Evolutionary conservation across 495 filamentous ascomycete species (phyloP), one percentile per base, ranked within the genome.

Genomic region (Hypoxylon perforatum): DNA sequence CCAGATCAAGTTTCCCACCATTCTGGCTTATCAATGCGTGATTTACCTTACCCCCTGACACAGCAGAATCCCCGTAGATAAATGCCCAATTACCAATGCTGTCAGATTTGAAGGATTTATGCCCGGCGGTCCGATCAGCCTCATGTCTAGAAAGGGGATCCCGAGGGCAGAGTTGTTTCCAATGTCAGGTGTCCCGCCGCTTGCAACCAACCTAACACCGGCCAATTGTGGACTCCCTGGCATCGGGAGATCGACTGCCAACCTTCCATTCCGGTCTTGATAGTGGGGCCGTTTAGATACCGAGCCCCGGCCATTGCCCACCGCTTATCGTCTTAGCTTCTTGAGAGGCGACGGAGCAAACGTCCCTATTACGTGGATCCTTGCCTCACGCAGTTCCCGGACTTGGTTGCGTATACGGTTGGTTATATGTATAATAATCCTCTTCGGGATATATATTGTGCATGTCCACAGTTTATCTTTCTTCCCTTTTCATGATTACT

Each of bases 211-310:
- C 60, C 61, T 64, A 51, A 45, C 23, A 22, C 45, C 66, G 66
- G 66, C 45, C 49, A 64, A 64, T 56, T 69, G 61, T 69, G 66
- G 66, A 56, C 59, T 69, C 17, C 17, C 28, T 36, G 44, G 55
- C 28, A 56, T 64, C 60, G 66, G 66, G 30, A 61, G 66, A 69
- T 69, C 66, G 21, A 17, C 66, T 25, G 19, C 18, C 36, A 42
- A 51, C 47, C 45, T 64, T 61, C 66, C 42, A 2, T 56, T 64
- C 38, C 50, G 38, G 61, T 44, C 15, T 42, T 57, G 30, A 4
- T 4, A 47, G 46, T 61, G 60, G 66, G 61, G 66, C 60, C 62
- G 55, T 42, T 28, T 28, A 22, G 12, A 63, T 30, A 65, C 62
- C 66, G 66, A 61, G 51, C 15, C 55, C 66, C 55, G 66, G 66